These are phyloP conservation scores for Cornus florida DNA, from an alignment of 148 eudicot species.

Conservation along the genomic window DNA sequence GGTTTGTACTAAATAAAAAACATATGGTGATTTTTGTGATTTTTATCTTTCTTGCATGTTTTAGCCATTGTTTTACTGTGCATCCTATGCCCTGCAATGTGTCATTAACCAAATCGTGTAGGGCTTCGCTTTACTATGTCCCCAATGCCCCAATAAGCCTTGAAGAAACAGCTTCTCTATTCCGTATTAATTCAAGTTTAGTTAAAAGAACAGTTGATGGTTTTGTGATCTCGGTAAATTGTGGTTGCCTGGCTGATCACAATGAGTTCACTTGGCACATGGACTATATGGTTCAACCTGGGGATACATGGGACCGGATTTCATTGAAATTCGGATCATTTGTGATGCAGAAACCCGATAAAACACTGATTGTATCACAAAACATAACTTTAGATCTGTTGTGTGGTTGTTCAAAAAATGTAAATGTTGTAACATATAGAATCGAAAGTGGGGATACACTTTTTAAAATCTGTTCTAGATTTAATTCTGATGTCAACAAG, in stretches of 20 bases:
- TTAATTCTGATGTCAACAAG: background rate
- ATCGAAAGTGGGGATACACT: constrained; percentile 6
- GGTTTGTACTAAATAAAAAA: background rate
- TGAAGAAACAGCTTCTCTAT: constrained; percentile 3
- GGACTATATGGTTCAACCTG: constrained; percentile 3
- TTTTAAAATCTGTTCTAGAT: constrained; percentile 10
- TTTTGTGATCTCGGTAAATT: background rate
- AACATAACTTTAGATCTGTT: constrained; percentile 6
- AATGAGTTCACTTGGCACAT: constrained; percentile 1
- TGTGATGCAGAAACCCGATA: constrained; percentile 7
- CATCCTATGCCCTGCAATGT: constrained; percentile 2
- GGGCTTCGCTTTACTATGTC: constrained; percentile 1
- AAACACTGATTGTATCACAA: background rate
- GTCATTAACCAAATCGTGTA: background rate
- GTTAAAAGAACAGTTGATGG: constrained; percentile 9
- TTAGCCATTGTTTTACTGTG: constrained; percentile 1
- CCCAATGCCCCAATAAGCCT: background rate
- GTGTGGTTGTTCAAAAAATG: constrained; percentile 7
- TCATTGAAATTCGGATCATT: constrained; percentile 1
- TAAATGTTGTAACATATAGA: constrained; percentile 1
- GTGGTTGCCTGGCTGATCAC: constrained; percentile 9
- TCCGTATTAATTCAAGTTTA: background rate
- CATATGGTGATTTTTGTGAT: background rate
- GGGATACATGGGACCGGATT: constrained; percentile 9
- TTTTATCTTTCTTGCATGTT: background rate